Percentiles rank a stretch among this genome's conserved stretches.
Conservation (phyloP, 2,329 filamentous ascomycete species). For the Rosellinia necatrix region DNA sequence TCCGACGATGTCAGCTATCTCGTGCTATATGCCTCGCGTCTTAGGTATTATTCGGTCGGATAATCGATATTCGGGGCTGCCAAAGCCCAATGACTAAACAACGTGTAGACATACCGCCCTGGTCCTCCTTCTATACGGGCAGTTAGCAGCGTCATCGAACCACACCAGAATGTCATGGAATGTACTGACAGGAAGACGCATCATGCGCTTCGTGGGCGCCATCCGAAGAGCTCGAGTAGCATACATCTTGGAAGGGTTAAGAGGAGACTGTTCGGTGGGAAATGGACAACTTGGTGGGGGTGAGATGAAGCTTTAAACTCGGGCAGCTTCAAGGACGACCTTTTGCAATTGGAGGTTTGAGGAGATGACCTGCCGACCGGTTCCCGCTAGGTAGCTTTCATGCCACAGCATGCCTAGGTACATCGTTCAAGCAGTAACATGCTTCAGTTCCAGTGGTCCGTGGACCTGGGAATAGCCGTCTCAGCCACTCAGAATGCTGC, state of each 20-base stretch:
- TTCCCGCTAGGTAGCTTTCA: constrained; percentile 14
- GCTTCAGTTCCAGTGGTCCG: constrained; percentile 23
- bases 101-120: constrained; percentile 61
- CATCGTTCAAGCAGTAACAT: background rate
- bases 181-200: constrained; percentile 71
- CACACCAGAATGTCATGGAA: constrained; percentile 20
- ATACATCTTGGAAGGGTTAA: constrained; percentile 58
- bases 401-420: too few relatives aligned
- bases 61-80: constrained; percentile 18
- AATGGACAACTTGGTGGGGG: constrained; percentile 1
- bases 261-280: constrained; percentile 30
- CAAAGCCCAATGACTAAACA: constrained; percentile 27
- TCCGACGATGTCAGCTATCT: constrained; percentile 25
- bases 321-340: constrained; percentile 6
- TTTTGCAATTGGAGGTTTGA: constrained; percentile 25
- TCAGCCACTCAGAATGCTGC: constrained; percentile 19
- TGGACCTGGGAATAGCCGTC: constrained; percentile 11
- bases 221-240: constrained; percentile 68
- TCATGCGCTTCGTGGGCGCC: constrained; percentile 69
- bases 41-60: background rate
- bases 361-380: constrained; percentile 18
- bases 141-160: constrained; percentile 46
- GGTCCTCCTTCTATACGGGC: constrained; percentile 64
- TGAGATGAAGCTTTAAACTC: constrained; percentile 16
- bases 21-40: background rate